phyloP scores from a whole-genome alignment of 2,329 filamentous ascomycete genomes.

The Paraconiothyrium brasiliense region DNA sequence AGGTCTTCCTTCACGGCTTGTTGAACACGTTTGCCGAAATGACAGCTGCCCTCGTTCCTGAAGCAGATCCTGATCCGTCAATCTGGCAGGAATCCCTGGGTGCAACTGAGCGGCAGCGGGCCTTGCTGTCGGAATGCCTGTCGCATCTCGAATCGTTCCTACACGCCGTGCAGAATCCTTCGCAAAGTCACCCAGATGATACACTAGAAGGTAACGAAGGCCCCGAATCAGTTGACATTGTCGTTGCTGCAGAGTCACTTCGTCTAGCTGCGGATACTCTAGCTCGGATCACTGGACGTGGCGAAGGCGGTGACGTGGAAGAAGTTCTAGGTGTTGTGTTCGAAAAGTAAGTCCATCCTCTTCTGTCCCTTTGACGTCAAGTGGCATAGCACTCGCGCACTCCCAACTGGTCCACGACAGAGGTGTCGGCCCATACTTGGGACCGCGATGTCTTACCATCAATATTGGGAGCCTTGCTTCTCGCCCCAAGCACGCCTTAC shows the following conservation, averaged over 20 bases:
- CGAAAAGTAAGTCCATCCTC: constrained; percentile 76
- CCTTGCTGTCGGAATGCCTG: constrained; percentile 79
- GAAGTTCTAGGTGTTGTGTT: constrained; percentile 97
- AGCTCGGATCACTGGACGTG: constrained; percentile 87
- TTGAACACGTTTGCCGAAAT: constrained; percentile 73
- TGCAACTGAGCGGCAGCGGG: constrained; percentile 87
- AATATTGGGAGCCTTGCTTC: constrained; percentile 6
- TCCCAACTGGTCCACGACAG: constrained; percentile 13
- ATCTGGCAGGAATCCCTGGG: constrained; percentile 86
- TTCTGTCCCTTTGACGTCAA: constrained; percentile 11
- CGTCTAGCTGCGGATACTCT: constrained; percentile 59
- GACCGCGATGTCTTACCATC: constrained; percentile 2
- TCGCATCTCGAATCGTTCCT: constrained; percentile 78
- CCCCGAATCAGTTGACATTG: constrained; percentile 75
- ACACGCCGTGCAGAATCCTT: constrained; percentile 58
- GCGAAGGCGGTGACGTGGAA: constrained; percentile 88
- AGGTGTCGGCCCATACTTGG: not conserved
- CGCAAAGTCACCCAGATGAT: constrained; percentile 7
- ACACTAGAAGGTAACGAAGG: constrained; percentile 16
- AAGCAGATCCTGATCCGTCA: constrained; percentile 63
- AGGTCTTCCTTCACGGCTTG: constrained; percentile 73
- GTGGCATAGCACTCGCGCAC: not conserved
- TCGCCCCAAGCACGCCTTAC: constrained; percentile 4
- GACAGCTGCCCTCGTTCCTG: constrained; percentile 64
- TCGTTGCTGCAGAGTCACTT: constrained; percentile 88